Conservation (phyloP, 495 filamentous ascomycete genomes). For the Oleoguttula mirabilis region DNA sequence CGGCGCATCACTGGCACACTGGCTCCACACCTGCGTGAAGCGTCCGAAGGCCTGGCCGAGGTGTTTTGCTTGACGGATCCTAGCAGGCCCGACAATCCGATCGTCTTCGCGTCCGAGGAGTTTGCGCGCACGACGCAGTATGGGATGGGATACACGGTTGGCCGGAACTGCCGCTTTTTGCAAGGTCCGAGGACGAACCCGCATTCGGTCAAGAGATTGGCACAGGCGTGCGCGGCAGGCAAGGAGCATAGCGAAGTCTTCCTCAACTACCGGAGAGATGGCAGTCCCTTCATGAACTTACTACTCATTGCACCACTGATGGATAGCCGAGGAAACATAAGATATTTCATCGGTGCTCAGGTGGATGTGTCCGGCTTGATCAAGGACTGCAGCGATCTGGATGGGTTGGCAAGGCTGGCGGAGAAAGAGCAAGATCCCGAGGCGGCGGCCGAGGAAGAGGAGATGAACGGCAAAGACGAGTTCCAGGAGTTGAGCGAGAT, state of each 20-base stretch:
- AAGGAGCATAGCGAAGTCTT: constrained; percentile 56
- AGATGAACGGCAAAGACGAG: constrained; percentile 33
- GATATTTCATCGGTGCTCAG: constrained; percentile 56
- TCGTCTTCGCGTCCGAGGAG: constrained; percentile 62
- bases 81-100: constrained; percentile 58
- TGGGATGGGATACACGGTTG: constrained; percentile 44
- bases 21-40: constrained; percentile 39
- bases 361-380: constrained; percentile 52
- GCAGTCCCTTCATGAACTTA: constrained; percentile 58
- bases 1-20: constrained; percentile 45
- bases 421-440: constrained; percentile 25
- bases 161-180: constrained; percentile 53
- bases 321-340: constrained; percentile 46
- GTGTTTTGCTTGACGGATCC: constrained; percentile 71
- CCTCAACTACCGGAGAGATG: constrained; percentile 57
- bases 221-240: constrained; percentile 41
- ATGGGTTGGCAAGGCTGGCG: constrained; percentile 39
- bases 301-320: constrained; percentile 51
- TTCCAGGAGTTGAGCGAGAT: constrained; percentile 50
- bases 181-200: constrained; percentile 48
- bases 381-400: constrained; percentile 47
- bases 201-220: constrained; percentile 41
- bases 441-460: constrained; percentile 15
- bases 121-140: constrained; percentile 57
- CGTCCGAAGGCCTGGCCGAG: constrained; percentile 61